phyloP scores from a whole-genome alignment of 345 rosid species.

The Melaleuca alternifolia region DNA sequence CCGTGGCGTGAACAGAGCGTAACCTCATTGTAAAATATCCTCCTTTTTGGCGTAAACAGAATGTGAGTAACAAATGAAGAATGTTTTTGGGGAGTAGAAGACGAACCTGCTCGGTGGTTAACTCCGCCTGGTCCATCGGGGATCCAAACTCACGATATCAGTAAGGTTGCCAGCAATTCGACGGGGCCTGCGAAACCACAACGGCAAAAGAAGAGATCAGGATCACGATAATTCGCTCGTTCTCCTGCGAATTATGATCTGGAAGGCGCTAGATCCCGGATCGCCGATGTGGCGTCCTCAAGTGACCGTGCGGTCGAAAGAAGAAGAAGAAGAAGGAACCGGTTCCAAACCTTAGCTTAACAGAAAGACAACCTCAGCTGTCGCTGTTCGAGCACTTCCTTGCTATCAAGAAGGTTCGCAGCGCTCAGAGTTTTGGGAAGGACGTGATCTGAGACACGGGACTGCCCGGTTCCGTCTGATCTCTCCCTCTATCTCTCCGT shows the following conservation, averaged over 20 bases:
- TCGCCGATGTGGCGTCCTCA: neutral
- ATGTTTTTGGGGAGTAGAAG: neutral
- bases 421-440: neutral
- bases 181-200: neutral
- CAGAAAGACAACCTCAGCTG: neutral
- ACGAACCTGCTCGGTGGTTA: conserved; percentile 66
- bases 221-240: neutral
- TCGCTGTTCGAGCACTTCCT: neutral
- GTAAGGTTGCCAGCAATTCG: neutral
- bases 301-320: neutral
- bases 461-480: neutral
- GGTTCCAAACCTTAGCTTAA: neutral
- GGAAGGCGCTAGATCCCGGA: neutral
- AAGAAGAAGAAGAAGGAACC: neutral
- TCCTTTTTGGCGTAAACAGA: neutral
- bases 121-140: conserved; percentile 73
- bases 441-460: neutral
- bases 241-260: neutral
- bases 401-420: neutral
- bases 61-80: neutral
- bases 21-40: neutral
- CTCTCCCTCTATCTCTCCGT: neutral
- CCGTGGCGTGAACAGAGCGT: neutral
- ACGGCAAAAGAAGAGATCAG: neutral
- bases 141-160: neutral